phyloP scores from a whole-genome alignment of 2,329 filamentous ascomycete genomes.

The Nigrospora osmanthi region DNA sequence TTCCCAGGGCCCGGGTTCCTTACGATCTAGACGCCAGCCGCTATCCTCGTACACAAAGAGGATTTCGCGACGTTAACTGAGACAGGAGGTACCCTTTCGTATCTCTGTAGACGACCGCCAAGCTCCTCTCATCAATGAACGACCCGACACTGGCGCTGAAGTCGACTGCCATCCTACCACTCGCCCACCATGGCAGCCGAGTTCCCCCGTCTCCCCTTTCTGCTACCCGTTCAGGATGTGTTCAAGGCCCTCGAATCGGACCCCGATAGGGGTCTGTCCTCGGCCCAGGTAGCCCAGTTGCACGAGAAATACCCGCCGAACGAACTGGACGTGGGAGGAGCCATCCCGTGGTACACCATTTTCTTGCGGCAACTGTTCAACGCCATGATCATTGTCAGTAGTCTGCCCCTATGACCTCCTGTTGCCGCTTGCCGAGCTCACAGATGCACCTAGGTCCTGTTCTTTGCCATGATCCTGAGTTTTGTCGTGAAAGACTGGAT shows the following conservation, averaged over 20 bases:
- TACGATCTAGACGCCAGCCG: background rate
- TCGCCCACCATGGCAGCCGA: constrained; percentile 31
- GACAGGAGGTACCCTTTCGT: too few species aligned
- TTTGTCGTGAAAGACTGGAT: constrained; percentile 62
- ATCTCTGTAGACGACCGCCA: background rate
- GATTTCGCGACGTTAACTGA: background rate
- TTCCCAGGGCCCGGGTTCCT: background rate
- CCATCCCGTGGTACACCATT: constrained; percentile 64
- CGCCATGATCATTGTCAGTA: constrained; percentile 64
- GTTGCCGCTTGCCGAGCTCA: background rate
- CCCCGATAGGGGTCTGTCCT: constrained; percentile 58
- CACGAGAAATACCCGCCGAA: constrained; percentile 57
- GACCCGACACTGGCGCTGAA: background rate
- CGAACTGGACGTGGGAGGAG: constrained; percentile 61
- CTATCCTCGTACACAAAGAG: constrained; percentile 1
- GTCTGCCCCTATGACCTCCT: background rate
- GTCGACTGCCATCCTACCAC: background rate
- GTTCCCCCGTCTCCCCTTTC: constrained; percentile 50
- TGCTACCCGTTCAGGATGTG: constrained; percentile 55
- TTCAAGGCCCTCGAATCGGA: constrained; percentile 54
- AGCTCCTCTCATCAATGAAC: background rate
- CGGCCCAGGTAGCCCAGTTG: constrained; percentile 49
- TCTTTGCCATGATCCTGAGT: constrained; percentile 68
- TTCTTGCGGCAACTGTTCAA: constrained; percentile 66
- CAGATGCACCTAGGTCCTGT: constrained; percentile 50